These are phyloP conservation scores for Ormosia emarginata DNA, from an alignment of 306 rosid genomes.

Conservation along the genomic window DNA sequence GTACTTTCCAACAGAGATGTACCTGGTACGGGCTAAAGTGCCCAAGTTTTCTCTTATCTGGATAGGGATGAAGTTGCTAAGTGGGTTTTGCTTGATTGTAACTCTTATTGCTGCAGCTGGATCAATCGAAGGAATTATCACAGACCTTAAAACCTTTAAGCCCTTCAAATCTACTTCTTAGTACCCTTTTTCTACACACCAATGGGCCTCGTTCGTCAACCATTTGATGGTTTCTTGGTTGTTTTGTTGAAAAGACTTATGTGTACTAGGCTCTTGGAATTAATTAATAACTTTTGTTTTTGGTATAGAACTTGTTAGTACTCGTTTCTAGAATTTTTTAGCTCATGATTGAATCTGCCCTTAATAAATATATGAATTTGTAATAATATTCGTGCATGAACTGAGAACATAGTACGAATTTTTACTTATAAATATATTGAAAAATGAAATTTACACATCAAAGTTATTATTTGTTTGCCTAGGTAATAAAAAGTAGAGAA, in stretches of 20 bases:
- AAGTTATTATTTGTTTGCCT: too few species aligned
- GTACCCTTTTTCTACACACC: background rate
- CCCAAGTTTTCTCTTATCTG: slow-evolving; percentile 38
- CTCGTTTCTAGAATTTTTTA: too few species aligned
- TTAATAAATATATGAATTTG: too few species aligned
- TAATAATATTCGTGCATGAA: too few species aligned
- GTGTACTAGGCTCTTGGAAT: too few species aligned
- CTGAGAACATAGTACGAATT: too few species aligned
- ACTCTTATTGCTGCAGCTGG: slow-evolving; percentile 47
- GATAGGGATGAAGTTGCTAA: slow-evolving; percentile 35
- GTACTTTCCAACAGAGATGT: slow-evolving; percentile 61
- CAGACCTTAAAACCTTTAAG: slow-evolving; percentile 29
- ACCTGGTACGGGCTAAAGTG: slow-evolving; percentile 37
- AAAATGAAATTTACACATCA: too few species aligned
- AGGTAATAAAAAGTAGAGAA: too few species aligned
- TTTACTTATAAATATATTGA: too few species aligned
- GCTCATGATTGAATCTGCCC: too few species aligned
- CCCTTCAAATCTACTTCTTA: slow-evolving; percentile 31
- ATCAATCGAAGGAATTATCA: slow-evolving; percentile 44
- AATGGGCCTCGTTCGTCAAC: background rate
- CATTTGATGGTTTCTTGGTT: background rate
- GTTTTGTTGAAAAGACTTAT: background rate
- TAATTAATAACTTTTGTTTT: too few species aligned
- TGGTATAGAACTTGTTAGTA: too few species aligned
- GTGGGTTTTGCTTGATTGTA: slow-evolving; percentile 41